Evolutionary conservation across 768 basidiomycete genomes (phyloP).

Genomic region (Leccinum subgranulosum): DNA sequence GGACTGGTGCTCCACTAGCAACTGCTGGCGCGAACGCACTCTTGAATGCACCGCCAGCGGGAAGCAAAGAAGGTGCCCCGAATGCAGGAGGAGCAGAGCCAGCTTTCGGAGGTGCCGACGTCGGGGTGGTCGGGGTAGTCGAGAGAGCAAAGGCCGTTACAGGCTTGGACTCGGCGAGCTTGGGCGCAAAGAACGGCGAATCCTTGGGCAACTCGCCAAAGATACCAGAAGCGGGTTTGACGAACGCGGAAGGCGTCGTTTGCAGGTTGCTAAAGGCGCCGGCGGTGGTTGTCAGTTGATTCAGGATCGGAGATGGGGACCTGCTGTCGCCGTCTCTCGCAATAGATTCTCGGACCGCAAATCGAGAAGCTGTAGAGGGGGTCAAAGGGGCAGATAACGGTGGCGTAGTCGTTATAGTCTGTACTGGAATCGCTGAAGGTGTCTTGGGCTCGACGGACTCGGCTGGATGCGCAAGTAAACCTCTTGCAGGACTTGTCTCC

Average conservation of each 20-base stretch:
- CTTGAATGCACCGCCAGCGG: slow-evolving; percentile 23
- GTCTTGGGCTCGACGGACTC: slow-evolving; percentile 10
- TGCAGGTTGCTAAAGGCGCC: slow-evolving; percentile 43
- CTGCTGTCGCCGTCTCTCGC: slow-evolving; percentile 22
- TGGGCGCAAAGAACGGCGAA: slow-evolving; percentile 55
- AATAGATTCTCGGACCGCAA: slow-evolving; percentile 11
- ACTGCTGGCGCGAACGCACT: slow-evolving; percentile 15
- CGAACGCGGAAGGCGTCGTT: slow-evolving; percentile 33
- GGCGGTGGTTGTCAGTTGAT: slow-evolving; percentile 7
- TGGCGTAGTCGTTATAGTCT: slow-evolving; percentile 4
- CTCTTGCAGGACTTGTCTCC: slow-evolving; percentile 4
- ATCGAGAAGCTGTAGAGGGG: slow-evolving; percentile 1
- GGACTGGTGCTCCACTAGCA: neutral
- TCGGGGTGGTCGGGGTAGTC: slow-evolving; percentile 12
- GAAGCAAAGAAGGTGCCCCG: slow-evolving; percentile 34
- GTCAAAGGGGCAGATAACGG: neutral
- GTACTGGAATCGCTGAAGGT: slow-evolving; percentile 9
- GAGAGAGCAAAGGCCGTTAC: slow-evolving; percentile 39
- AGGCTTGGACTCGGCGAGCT: slow-evolving; percentile 28
- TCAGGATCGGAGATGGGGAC: slow-evolving; percentile 25
- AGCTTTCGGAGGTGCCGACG: slow-evolving; percentile 24
- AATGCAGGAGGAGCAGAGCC: slow-evolving; percentile 32
- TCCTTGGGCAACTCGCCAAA: slow-evolving; percentile 35
- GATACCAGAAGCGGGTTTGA: slow-evolving; percentile 35
- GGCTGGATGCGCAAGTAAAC: slow-evolving; percentile 6